Conservation (phyloP, 495 filamentous ascomycete species). For the Chaetomidium leptoderma region DNA sequence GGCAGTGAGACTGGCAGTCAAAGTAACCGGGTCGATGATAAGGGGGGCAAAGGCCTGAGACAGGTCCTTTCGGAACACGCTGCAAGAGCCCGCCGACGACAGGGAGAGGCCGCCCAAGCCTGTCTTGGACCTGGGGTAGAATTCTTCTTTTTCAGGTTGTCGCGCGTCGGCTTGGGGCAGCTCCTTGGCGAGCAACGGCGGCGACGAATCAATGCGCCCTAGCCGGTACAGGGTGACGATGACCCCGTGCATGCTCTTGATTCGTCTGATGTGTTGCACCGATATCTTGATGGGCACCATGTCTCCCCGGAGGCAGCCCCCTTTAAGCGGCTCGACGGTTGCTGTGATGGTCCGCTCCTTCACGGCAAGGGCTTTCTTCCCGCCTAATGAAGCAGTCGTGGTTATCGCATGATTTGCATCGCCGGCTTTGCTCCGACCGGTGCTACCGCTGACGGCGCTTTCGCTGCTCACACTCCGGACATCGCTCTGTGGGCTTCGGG, state of each 20-base stretch:
- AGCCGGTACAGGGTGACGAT: constrained; percentile 91
- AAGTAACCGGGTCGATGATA: constrained; percentile 73
- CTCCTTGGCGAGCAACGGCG: constrained; percentile 55
- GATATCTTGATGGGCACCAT: constrained; percentile 71
- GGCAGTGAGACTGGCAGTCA: constrained; percentile 71
- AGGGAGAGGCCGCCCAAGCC: constrained; percentile 79
- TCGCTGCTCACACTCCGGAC: constrained; percentile 47
- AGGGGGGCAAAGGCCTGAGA: constrained; percentile 81
- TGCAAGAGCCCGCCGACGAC: constrained; percentile 72
- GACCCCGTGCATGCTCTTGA: constrained; percentile 86
- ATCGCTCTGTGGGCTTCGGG: constrained; percentile 39
- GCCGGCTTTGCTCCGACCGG: constrained; percentile 35
- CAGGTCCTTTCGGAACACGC: constrained; percentile 89
- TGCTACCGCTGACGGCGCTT: constrained; percentile 42
- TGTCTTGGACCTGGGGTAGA: constrained; percentile 65
- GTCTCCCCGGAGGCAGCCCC: constrained; percentile 84
- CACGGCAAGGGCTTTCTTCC: constrained; percentile 18
- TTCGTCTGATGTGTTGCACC: constrained; percentile 78
- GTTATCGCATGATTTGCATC: constrained; percentile 26
- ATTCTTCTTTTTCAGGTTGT: constrained; percentile 67
- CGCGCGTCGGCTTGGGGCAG: constrained; percentile 59
- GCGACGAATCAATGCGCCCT: constrained; percentile 85
- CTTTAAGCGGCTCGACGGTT: constrained; percentile 75
- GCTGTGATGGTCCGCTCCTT: constrained; percentile 73
- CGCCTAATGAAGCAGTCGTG: constrained; percentile 9